Base-by-base conservation (phyloP, 2,329 filamentous ascomycete genomes). In the Cadophora sp. region DNA sequence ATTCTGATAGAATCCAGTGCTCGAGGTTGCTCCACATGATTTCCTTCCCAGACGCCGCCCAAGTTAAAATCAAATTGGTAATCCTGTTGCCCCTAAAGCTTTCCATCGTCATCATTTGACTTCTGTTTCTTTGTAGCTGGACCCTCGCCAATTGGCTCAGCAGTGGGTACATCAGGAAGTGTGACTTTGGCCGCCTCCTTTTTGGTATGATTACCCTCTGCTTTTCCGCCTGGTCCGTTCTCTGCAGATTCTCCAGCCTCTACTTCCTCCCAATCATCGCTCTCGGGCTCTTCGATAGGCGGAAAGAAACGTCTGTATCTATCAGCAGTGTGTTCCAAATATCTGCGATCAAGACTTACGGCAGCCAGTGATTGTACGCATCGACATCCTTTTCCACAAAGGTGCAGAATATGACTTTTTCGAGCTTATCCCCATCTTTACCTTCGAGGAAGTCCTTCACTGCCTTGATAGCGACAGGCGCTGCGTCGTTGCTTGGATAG, bases 391-490 rank as follows among this genome's bases (percentile, higher is more conserved):
- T 94, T 64, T 83, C 79, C 77, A 92, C 84, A 79, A 97, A 97
- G 19, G 90, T 92, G 76, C 94, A 94, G 81, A 98, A 97, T 22
- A 97, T 85, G 14, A 98, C 87, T 73, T 88, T 87, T 55, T 93
- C 87, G 34, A 97, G 79, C 73, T 83, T 85, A 26, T 76, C 67
- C 1, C 82, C 83, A 14, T 82, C 74, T 4, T 82, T 73, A 4
- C 80, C 77, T 22, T 84, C 82, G n/a, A 91, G 75, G 69, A 88
- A 90, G 43, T 80, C 77, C 65, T 85, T 83, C 11, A 90, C 85
- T 0, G 86, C 79, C 37, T 85, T 82, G 63, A 91, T 84, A 1
- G 93, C 96, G 11, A 91, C 85, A n/a, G 83, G 79, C 0, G 93
- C 93, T 0, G 95, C 96, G 50, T 89, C 85, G 0, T 77, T 71